These are phyloP conservation scores for Heterobasidion irregulare DNA, from an alignment of 1,284 basidiomycete genomes.

Conservation along the genomic window DNA sequence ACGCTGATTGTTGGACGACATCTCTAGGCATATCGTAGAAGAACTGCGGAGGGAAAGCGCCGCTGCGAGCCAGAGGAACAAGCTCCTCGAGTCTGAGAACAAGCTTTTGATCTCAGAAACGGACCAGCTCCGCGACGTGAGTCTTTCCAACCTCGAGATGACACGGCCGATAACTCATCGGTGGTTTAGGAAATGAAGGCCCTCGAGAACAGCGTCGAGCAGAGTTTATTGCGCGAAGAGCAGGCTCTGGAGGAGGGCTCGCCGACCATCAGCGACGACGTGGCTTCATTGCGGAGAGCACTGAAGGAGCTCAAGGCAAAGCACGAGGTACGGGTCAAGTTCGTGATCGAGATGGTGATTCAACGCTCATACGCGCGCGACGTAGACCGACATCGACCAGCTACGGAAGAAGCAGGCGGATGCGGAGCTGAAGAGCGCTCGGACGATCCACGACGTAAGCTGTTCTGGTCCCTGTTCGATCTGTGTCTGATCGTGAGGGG, in stretches of 20 bases:
- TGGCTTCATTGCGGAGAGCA: conserved; percentile 29
- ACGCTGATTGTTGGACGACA: too few species aligned
- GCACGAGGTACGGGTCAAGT: conserved; percentile 38
- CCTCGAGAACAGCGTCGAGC: conserved; percentile 71
- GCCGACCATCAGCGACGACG: conserved; percentile 20
- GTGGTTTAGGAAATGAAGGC: conserved; percentile 53
- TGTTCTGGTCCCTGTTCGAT: not conserved
- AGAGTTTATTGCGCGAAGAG: conserved; percentile 47
- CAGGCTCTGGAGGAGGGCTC: conserved; percentile 25
- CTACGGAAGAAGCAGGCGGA: conserved; percentile 62
- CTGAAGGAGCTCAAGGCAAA: conserved; percentile 43
- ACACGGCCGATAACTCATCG: not conserved
- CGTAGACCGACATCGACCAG: conserved; percentile 48
- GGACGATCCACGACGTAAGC: conserved; percentile 64
- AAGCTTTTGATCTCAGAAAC: conserved; percentile 64
- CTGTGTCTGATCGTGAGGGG: not conserved
- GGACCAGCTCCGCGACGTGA: conserved; percentile 69
- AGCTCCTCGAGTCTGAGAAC: conserved; percentile 72
- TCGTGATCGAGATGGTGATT: not conserved
- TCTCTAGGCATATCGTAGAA: conserved; percentile 71
- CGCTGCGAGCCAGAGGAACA: conserved; percentile 54
- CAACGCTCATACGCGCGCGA: conserved; percentile 5
- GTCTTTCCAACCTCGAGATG: conserved; percentile 5
- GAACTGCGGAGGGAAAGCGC: conserved; percentile 80
- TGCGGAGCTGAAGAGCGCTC: conserved; percentile 63